Evolutionary conservation across 2,329 filamentous ascomycete genomes (phyloP).

Genomic region (Penicillium expansum): DNA sequence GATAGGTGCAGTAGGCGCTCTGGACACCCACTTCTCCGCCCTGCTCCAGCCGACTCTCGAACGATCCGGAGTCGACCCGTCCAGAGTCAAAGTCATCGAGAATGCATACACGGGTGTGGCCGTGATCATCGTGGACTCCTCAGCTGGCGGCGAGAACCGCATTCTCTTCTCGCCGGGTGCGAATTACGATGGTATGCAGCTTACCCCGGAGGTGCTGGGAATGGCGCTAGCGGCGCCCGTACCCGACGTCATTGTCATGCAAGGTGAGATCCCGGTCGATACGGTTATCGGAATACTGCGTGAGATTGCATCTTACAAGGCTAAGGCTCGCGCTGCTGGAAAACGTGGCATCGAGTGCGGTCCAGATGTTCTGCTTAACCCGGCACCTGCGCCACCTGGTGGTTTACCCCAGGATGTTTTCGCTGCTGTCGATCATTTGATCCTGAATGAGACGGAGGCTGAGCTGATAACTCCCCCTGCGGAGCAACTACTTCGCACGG

Average conservation of each 20-base stretch:
- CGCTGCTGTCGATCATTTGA: conserved; percentile 67
- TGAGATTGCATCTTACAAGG: conserved; percentile 32
- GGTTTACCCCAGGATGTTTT: conserved; percentile 66
- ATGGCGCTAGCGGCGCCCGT: conserved; percentile 38
- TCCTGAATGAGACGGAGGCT: conserved; percentile 90
- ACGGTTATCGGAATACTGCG: conserved; percentile 63
- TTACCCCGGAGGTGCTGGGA: conserved; percentile 39
- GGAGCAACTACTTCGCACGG: conserved; percentile 27
- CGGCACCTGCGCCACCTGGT: conserved; percentile 78
- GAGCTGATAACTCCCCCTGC: conserved; percentile 63
- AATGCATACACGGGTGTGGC: conserved; percentile 65
- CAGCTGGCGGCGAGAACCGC: conserved; percentile 67
- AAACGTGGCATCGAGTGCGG: conserved; percentile 35
- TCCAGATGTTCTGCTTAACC: conserved; percentile 75
- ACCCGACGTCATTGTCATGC: conserved; percentile 68
- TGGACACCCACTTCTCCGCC: conserved; percentile 61
- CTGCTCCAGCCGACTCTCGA: conserved; percentile 59
- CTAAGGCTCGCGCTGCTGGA: conserved; percentile 45
- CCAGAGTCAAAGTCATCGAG: conserved; percentile 49
- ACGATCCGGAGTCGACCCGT: conserved; percentile 61
- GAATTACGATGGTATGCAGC: conserved; percentile 54
- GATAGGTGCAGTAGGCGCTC: conserved; percentile 67
- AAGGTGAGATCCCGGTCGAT: conserved; percentile 70
- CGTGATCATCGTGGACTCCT: conserved; percentile 72
- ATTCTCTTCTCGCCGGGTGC: conserved; percentile 72